phyloP scores from a whole-genome alignment of 371 early-diverging fungal genomes.

The Mucor lusitanicus region DNA sequence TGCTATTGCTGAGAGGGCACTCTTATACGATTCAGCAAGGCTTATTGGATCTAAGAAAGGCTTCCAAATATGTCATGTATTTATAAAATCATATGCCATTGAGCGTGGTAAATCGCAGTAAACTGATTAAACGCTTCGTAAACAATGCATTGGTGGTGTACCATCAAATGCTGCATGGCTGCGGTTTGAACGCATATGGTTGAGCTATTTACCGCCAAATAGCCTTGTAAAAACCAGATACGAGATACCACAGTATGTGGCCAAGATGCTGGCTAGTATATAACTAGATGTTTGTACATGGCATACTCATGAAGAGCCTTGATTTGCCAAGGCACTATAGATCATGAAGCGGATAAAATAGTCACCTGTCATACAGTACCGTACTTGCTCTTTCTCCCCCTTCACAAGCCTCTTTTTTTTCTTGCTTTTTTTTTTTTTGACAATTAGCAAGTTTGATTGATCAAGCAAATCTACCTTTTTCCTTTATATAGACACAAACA shows the following conservation, averaged over 20 bases:
- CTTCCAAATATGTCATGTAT: too few species aligned
- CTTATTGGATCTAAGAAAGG: too few species aligned
- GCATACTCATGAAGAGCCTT: background rate
- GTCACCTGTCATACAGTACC: background rate
- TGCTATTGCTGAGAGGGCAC: too few species aligned
- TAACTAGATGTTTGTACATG: background rate
- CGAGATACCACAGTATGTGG: too few species aligned
- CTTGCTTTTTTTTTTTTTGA: conserved; percentile 6
- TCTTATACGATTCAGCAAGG: too few species aligned
- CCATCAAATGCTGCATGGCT: background rate
- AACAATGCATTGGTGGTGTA: background rate
- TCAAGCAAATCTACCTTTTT: background rate
- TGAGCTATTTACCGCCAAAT: too few species aligned
- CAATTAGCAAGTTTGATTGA: background rate
- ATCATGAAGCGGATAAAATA: background rate
- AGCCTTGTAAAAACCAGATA: too few species aligned
- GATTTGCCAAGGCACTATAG: too few species aligned
- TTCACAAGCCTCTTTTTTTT: conserved; percentile 7
- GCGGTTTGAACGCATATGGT: background rate
- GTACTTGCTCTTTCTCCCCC: background rate
- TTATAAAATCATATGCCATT: background rate
- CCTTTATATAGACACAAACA: background rate
- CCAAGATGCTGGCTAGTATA: background rate
- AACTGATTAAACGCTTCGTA: background rate
- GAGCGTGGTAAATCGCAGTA: background rate